Conservation (phyloP, 129 eudicot species). For the Cynara cardunculus region DNA sequence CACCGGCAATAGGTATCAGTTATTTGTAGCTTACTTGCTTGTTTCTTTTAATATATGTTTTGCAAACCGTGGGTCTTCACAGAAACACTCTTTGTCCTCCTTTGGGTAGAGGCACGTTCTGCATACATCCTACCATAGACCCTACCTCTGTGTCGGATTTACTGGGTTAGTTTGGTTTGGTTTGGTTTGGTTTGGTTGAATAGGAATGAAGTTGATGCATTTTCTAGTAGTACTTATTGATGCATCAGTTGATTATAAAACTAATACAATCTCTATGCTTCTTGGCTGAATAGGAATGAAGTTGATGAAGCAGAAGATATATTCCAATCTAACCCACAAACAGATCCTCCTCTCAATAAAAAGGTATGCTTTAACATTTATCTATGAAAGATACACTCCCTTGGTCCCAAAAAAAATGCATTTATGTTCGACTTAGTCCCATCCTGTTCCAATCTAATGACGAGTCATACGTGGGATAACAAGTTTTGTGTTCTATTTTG, state of each 20-base stretch:
- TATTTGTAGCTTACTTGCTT: neutral
- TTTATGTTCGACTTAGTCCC: neutral
- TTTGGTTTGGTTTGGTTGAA: too few relatives aligned
- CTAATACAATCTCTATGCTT: neutral
- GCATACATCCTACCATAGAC: too few relatives aligned
- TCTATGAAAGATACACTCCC: neutral
- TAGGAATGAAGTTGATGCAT: too few relatives aligned
- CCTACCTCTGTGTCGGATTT: too few relatives aligned
- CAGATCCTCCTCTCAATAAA: slow-evolving; percentile 50
- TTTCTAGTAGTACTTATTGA: neutral
- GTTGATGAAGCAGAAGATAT: slow-evolving; percentile 25
- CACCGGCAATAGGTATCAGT: slow-evolving; percentile 15
- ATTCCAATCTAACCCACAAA: slow-evolving; percentile 27
- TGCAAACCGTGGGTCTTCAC: neutral
- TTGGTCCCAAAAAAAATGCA: neutral
- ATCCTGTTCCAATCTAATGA: neutral
- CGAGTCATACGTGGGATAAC: neutral
- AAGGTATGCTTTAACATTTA: slow-evolving; percentile 44
- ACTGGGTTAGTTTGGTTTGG: too few relatives aligned
- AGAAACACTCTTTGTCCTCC: neutral
- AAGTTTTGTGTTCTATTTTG: neutral
- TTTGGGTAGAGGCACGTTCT: too few relatives aligned
- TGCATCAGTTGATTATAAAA: neutral
- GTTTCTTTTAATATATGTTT: neutral
- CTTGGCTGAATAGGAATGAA: slow-evolving; percentile 32